These are phyloP conservation scores for Hamamelis virginiana DNA, from an alignment of 164 flowering plant genomes.

Conservation along the genomic window DNA sequence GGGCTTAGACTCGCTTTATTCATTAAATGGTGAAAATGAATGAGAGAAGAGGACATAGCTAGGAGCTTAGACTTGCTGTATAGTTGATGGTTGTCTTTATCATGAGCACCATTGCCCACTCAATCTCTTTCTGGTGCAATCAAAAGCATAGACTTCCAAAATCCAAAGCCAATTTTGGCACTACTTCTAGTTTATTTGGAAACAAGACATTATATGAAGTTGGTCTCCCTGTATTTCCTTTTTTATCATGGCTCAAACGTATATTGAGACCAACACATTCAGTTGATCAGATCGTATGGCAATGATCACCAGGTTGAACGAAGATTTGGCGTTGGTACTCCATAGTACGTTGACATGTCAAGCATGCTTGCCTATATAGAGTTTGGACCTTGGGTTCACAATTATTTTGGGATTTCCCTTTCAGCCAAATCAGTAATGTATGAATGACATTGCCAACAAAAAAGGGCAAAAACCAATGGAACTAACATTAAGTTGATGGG, in stretches of 20 bases:
- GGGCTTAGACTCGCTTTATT: too few relatives aligned
- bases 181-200: neutral
- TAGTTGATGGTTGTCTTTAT: too few relatives aligned
- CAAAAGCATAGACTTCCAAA: conserved; percentile 3
- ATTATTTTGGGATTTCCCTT: neutral
- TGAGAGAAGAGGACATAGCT: too few relatives aligned
- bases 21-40: too few relatives aligned
- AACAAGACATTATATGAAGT: neutral
- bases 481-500: neutral
- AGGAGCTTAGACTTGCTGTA: too few relatives aligned
- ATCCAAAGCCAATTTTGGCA: neutral
- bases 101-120: too few relatives aligned
- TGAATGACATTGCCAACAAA: neutral
- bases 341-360: neutral
- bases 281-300: neutral
- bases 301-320: too few relatives aligned
- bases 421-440: neutral
- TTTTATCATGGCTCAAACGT: neutral
- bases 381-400: neutral
- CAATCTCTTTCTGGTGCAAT: too few relatives aligned
- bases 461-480: neutral
- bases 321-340: neutral
- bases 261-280: too few relatives aligned
- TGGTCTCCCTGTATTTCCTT: neutral
- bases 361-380: too few relatives aligned